phyloP scores from a whole-genome alignment of 2,329 filamentous ascomycete genomes.

The Ilyonectria destructans region DNA sequence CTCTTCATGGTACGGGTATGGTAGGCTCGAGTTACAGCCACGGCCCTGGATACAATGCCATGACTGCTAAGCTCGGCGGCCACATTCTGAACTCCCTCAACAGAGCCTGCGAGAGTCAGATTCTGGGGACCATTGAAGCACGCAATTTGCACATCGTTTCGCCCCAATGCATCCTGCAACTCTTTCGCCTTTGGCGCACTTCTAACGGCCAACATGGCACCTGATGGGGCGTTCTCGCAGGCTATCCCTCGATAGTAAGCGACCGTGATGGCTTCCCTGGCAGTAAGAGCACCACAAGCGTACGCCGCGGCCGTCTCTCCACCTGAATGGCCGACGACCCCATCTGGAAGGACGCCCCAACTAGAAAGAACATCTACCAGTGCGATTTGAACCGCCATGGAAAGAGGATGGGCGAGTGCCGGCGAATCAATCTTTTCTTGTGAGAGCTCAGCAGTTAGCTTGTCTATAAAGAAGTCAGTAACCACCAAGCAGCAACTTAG shows the following conservation, averaged over 20 bases:
- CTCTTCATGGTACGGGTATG: conserved; percentile 42
- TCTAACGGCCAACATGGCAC: conserved; percentile 40
- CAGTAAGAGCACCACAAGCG: conserved; percentile 43
- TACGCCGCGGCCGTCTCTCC: conserved; percentile 46
- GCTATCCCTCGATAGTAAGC: conserved; percentile 43
- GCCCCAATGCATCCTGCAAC: conserved; percentile 37
- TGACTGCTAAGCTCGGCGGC: conserved; percentile 35
- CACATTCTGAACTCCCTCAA: conserved; percentile 39
- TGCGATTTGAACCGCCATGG: conserved; percentile 41
- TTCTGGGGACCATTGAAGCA: conserved; percentile 46
- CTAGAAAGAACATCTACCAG: conserved; percentile 40
- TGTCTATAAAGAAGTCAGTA: conserved; percentile 36
- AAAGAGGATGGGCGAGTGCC: conserved; percentile 41
- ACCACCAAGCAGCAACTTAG: neutral
- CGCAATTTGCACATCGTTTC: conserved; percentile 42
- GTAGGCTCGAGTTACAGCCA: conserved; percentile 43
- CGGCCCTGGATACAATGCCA: conserved; percentile 39
- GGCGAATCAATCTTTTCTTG: conserved; percentile 39
- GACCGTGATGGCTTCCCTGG: conserved; percentile 41
- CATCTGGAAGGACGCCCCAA: conserved; percentile 41
- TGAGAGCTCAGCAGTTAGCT: conserved; percentile 37
- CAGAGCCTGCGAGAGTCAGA: conserved; percentile 41
- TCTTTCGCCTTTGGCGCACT: conserved; percentile 40
- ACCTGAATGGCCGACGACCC: conserved; percentile 43
- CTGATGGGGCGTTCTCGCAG: conserved; percentile 41